phyloP scores from a whole-genome alignment of 1,139 yeast genomes.

The Blastobotrys buckinghamii region DNA sequence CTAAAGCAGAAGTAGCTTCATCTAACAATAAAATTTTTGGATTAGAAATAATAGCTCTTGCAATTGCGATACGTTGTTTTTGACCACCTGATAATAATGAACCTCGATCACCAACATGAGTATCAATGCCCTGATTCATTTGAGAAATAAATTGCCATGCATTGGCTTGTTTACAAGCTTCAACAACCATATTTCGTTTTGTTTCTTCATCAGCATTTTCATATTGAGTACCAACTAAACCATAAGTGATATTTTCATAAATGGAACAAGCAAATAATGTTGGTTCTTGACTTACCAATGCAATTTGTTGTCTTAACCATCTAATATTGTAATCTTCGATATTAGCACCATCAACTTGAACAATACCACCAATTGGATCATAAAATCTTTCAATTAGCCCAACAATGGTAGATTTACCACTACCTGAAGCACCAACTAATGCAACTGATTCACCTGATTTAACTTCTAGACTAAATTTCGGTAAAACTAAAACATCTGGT shows the following conservation, averaged over 20 bases:
- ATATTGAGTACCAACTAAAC: conserved; percentile 49
- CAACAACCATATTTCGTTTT: conserved; percentile 31
- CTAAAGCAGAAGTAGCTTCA: conserved; percentile 78
- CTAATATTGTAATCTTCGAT: conserved; percentile 61
- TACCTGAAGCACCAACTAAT: conserved; percentile 87
- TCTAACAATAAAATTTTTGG: conserved; percentile 61
- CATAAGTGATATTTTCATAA: conserved; percentile 73
- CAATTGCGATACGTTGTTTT: conserved; percentile 83
- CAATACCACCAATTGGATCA: conserved; percentile 52
- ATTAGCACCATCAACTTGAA: conserved; percentile 61
- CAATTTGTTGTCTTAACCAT: conserved; percentile 66
- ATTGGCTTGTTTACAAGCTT: conserved; percentile 37
- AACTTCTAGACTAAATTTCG: conserved; percentile 55
- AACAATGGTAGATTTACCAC: conserved; percentile 85
- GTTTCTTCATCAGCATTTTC: conserved; percentile 38
- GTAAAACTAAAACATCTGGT: conserved; percentile 64
- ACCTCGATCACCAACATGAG: conserved; percentile 53
- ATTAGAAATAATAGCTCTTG: conserved; percentile 65
- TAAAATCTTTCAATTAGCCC: conserved; percentile 69
- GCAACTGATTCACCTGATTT: conserved; percentile 75
- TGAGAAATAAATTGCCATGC: conserved; percentile 38
- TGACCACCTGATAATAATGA: conserved; percentile 72
- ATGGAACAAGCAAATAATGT: conserved; percentile 72
- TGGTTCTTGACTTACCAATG: conserved; percentile 89
- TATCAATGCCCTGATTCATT: conserved; percentile 41